Evolutionary conservation across 306 rosid species (phyloP).

Genomic region (Ormosia emarginata): DNA sequence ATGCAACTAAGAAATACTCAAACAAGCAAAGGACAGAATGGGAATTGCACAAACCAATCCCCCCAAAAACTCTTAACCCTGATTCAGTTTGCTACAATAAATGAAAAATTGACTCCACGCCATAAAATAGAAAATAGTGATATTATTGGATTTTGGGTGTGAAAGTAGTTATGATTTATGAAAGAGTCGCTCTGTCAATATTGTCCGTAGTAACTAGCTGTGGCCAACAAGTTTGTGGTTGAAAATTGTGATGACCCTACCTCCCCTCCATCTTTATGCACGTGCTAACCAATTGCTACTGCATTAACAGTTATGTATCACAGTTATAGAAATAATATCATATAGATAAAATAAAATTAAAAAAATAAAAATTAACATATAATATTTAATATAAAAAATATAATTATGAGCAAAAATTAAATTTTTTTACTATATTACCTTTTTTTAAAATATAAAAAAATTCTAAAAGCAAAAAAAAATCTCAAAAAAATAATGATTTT

Average conservation of each 20-base stretch:
- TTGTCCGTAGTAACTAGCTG: background rate
- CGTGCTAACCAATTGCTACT: background rate
- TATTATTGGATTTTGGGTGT: background rate
- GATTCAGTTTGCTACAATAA: background rate
- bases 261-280: background rate
- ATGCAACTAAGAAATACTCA: background rate
- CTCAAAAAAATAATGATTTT: too few relatives aligned
- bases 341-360: too few relatives aligned
- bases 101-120: background rate
- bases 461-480: too few relatives aligned
- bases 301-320: too few relatives aligned
- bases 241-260: background rate
- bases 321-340: too few relatives aligned
- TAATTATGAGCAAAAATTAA: too few relatives aligned
- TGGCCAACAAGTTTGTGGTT: conserved; percentile 3
- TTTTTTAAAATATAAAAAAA: too few relatives aligned
- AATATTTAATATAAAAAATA: too few relatives aligned
- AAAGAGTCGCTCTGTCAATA: background rate
- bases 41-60: background rate
- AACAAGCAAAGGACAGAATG: background rate
- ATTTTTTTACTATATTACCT: too few relatives aligned
- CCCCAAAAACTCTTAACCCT: background rate
- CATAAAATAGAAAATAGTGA: background rate
- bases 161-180: too few relatives aligned
- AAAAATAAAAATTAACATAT: too few relatives aligned